Evolutionary conservation across 192 early-diverging fungal genomes (phyloP), one percentile per base, ranked within the genome.

Genomic region (Lobosporangium transversale): DNA sequence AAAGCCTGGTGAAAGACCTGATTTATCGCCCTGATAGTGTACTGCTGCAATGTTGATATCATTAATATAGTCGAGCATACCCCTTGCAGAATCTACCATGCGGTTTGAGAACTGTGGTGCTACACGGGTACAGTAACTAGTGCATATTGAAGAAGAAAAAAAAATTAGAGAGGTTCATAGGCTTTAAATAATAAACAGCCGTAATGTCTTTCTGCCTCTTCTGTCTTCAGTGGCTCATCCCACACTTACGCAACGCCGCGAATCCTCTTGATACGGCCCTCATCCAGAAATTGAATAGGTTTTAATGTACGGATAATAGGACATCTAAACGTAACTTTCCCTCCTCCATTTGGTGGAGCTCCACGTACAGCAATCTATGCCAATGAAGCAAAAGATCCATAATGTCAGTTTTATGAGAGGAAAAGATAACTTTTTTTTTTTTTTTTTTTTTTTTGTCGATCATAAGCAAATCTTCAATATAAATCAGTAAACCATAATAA

Each of bases 21-120:
- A 90, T 62, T 99, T 95, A 9, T 90, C 92, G n/a, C 97, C 96
- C 71, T 96, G 95, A 79, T 93, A 98, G 48, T 97, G 94, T 81
- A 98, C 97, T 26, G 97, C 96, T 80, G 96, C 97, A 54, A 99
- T 91, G 71, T 97, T 97, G 33, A 99, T 93, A 74, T 99, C 96
- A 6, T 96, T 96, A 62, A 98, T 97, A 79, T 92, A 98, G 53
- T 96, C 97, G 53, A 99, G 82, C 66, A 95, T 83, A 5, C 87
- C 81, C 45, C 97, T 83, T 23, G 95, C 93, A 5, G 95, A 82
- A 66, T 97, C 93, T 4, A 94, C 92, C 58, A 97, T 87, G 31
- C 97, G 91, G 83, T 98, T 99, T 27, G 97, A 92, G 65, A 93
- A 94, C 67, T 95, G 94, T 30, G 97, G 97, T 14, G 94, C 94